Percentiles rank a stretch among this genome's conserved stretches.
These are phyloP conservation scores for Excoecaria agallocha DNA, from an alignment of 345 rosid genomes.

Conservation along the genomic window DNA sequence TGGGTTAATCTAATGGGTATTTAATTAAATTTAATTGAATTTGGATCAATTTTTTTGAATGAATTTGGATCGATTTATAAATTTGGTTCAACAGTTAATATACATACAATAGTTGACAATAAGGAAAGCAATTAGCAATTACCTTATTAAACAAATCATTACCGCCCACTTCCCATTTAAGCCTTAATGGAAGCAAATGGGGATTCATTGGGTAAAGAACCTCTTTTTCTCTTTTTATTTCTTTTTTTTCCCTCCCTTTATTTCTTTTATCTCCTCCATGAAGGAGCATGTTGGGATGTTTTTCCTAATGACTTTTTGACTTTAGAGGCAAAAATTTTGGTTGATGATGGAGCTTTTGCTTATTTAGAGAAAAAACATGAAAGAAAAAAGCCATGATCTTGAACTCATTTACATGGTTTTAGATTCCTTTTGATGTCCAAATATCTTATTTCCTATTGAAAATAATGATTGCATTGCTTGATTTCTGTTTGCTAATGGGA, in stretches of 20 bases:
- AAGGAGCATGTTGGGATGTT: conserved; percentile 38
- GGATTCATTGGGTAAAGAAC: conserved; percentile 38
- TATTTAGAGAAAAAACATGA: too few species aligned
- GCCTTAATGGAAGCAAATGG: conserved; percentile 8
- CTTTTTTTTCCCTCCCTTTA: background rate
- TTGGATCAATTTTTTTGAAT: too few species aligned
- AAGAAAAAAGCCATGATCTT: conserved; percentile 27
- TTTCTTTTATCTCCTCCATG: conserved; percentile 21
- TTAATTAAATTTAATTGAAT: too few species aligned
- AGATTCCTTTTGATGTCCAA: conserved; percentile 17
- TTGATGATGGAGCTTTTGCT: conserved; percentile 41
- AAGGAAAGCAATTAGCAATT: background rate
- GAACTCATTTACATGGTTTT: conserved; percentile 26
- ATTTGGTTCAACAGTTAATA: too few species aligned
- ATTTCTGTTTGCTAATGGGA: conserved; percentile 25
- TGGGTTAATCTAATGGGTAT: too few species aligned
- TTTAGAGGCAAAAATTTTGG: conserved; percentile 36
- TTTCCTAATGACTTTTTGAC: conserved; percentile 42
- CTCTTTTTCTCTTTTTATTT: conserved; percentile 21
- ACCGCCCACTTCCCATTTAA: background rate
- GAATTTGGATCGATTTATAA: too few species aligned
- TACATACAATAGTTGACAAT: too few species aligned
- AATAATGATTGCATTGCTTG: conserved; percentile 26
- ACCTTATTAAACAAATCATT: conserved; percentile 12
- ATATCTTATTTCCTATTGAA: conserved; percentile 15